Evolutionary conservation across 2,329 filamentous ascomycete species (phyloP).

Genomic region (Cordyceps fumosorosea): DNA sequence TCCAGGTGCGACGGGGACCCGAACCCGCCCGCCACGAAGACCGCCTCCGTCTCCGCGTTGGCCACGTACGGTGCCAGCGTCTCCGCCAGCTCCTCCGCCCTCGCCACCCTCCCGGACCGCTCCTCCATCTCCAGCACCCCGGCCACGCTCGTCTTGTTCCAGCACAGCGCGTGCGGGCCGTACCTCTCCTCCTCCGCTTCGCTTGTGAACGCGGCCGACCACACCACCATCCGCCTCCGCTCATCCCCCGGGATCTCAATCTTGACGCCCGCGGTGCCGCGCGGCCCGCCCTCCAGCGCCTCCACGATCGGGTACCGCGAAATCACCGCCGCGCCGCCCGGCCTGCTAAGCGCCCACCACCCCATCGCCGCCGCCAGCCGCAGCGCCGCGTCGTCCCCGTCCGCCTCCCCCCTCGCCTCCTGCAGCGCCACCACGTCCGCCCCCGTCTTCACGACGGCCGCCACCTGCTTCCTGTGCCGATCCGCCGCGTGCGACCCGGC

Average conservation of each 20-base stretch:
- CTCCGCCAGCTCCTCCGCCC: constrained; percentile 28
- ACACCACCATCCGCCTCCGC: constrained; percentile 27
- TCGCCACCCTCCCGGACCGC: constrained; percentile 29
- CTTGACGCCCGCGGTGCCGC: constrained; percentile 24
- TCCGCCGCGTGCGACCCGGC: constrained; percentile 29
- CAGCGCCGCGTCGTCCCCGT: constrained; percentile 23
- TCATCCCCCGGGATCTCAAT: constrained; percentile 27
- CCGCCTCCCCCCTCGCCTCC: constrained; percentile 29
- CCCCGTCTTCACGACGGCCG: constrained; percentile 23
- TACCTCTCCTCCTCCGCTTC: constrained; percentile 23
- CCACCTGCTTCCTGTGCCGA: constrained; percentile 33
- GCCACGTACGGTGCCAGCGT: constrained; percentile 27
- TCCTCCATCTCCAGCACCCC: constrained; percentile 28
- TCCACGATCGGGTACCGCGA: constrained; percentile 33
- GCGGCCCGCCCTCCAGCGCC: constrained; percentile 18
- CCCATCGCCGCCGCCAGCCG: constrained; percentile 32
- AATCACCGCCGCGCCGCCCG: constrained; percentile 27
- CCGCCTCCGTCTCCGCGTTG: constrained; percentile 25
- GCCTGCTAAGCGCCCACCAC: constrained; percentile 32
- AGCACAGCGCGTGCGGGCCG: constrained; percentile 38
- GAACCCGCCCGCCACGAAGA: constrained; percentile 35
- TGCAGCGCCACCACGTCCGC: constrained; percentile 33
- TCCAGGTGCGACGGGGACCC: constrained; percentile 39
- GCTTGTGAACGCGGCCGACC: constrained; percentile 28
- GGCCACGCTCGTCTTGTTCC: constrained; percentile 22